A percentile compares a stretch with the other conserved stretches of the same genome.
Evolutionary conservation across 192 early-diverging fungal species (phyloP).

Genomic region (Coemansia sp.): DNA sequence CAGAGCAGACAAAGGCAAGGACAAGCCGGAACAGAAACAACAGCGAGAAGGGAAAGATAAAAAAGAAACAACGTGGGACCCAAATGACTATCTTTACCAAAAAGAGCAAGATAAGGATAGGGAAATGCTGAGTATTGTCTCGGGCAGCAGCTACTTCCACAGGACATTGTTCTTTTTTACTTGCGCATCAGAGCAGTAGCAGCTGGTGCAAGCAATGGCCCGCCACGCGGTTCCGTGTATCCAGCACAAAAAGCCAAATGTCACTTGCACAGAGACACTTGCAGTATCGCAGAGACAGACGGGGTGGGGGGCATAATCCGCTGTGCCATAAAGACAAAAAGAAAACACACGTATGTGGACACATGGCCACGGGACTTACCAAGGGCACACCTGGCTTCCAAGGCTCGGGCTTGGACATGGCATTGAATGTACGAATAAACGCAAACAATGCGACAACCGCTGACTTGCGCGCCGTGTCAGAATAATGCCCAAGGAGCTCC

Average conservation of each 20-base stretch:
- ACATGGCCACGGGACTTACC: slow-evolving; percentile 24
- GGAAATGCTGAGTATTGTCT: too few species aligned
- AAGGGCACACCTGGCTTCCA: slow-evolving; percentile 81
- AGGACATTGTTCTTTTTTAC: too few species aligned
- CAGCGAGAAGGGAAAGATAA: neutral
- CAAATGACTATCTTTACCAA: neutral
- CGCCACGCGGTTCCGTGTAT: too few species aligned
- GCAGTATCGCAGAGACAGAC: too few species aligned
- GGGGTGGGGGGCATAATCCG: too few species aligned
- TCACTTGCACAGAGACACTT: too few species aligned
- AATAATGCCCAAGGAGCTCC: slow-evolving; percentile 70
- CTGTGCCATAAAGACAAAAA: neutral
- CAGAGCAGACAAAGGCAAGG: neutral
- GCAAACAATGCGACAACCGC: slow-evolving; percentile 69
- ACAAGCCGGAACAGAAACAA: neutral
- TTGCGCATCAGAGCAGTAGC: too few species aligned
- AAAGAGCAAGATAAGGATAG: too few species aligned
- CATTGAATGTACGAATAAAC: slow-evolving; percentile 77
- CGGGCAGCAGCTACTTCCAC: too few species aligned
- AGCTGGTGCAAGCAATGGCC: too few species aligned
- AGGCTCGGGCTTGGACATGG: slow-evolving; percentile 62
- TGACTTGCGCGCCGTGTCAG: slow-evolving; percentile 80
- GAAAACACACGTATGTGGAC: neutral
- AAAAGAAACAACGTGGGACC: neutral
- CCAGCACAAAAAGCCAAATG: neutral